phyloP scores from a whole-genome alignment of 2,329 filamentous ascomycete species.

The Neoscytalidium dimidiatum region DNA sequence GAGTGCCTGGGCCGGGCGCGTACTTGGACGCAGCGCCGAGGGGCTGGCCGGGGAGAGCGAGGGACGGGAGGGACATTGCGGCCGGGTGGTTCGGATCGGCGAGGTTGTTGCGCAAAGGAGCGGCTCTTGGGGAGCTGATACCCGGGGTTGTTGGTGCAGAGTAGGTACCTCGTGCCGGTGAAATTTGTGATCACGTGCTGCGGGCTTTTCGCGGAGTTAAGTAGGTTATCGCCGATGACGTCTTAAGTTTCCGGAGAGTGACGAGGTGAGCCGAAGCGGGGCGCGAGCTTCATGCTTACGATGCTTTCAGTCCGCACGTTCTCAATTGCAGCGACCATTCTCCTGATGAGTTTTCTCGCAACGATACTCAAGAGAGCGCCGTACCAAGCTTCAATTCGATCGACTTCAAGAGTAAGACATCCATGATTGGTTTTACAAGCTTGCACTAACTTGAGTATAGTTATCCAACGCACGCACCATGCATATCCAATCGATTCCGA shows the following conservation, averaged over 20 bases:
- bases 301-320: conserved; percentile 7
- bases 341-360: conserved; percentile 20
- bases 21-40: conserved; percentile 70
- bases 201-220: conserved; percentile 1
- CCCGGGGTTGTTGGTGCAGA: background rate
- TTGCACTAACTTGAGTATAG: conserved; percentile 1
- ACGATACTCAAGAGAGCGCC: conserved; percentile 8
- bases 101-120: no score
- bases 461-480: conserved; percentile 55
- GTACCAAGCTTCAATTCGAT: background rate
- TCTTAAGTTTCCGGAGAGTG: background rate
- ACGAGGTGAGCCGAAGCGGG: background rate
- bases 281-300: background rate
- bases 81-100: no score
- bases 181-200: conserved; percentile 18
- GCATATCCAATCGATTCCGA: conserved; percentile 86
- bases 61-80: conserved; percentile 36
- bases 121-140: background rate
- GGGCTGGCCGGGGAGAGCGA: conserved; percentile 80
- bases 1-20: conserved; percentile 77
- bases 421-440: background rate
- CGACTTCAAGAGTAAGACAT: background rate
- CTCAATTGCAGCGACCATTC: background rate
- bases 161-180: background rate
- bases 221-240: conserved; percentile 17